Evolutionary conservation across 441 rosid species (phyloP), one percentile per base, ranked within the genome.

Genomic region (Gossypium aridum): DNA sequence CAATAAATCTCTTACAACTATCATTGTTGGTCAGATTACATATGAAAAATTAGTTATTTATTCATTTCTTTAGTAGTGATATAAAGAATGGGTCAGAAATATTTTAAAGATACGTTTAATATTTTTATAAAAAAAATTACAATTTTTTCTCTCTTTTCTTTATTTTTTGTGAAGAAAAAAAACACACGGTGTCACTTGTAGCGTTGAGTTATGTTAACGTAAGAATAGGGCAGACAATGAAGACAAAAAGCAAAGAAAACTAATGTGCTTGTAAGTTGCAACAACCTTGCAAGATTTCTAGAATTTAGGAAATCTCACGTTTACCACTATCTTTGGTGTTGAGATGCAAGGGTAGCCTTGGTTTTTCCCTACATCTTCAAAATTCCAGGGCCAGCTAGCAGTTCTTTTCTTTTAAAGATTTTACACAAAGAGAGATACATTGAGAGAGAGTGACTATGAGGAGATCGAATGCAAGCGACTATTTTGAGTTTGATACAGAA

Each of bases 391-490:
- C 20, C 37, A 45, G 12, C 56, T 8, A 16, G 4, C 68, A 22
- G 1, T 7, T 22, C 6, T 1, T 45, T n/a, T 6, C 16, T 14
- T 7, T 4, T 5, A 57, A 8, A 20, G 2, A 1, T 37, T 37
- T 37, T 7, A 37, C 10, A 57, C 2, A 55, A 55, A 17, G 23
- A 55, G 9, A 37, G 7, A 67, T 34, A 31, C 12, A 10, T 3
- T 34, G 10, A 66, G 31, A 43, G 0, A 9, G n/a, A 37, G 10
- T 37, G 28, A 49, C 78, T 12, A 45, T 3, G 25, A 70, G 78
- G 7, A 91, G 91, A 7, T 82, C 88, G 16, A 79, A 88, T 60
- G 97, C 97, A 60, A 87, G 92, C 28, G 98, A 94, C 83, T 94
- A 81, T 82, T 87, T 92, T 80, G 97, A 89, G 80, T 28, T 85